Conservation (phyloP, 192 early-diverging fungal genomes). For the Podila horticola region DNA sequence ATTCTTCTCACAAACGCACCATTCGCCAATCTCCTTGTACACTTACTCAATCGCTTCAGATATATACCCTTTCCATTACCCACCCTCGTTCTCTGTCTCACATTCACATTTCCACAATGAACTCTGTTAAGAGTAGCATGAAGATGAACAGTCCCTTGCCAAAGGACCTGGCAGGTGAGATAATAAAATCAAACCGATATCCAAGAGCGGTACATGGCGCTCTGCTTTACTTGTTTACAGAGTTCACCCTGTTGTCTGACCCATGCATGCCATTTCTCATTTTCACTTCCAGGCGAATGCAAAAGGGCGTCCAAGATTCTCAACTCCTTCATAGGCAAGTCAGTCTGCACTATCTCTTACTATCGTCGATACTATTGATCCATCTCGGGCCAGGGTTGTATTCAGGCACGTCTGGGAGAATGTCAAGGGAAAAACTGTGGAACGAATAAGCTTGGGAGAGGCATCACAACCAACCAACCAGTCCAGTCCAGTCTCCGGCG, state of each 20-base stretch:
- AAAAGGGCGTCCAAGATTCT: slow-evolving; percentile 62
- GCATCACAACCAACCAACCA: too few relatives aligned
- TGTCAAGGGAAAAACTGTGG: too few relatives aligned
- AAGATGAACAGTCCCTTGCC: slow-evolving; percentile 50
- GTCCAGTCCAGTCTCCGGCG: too few relatives aligned
- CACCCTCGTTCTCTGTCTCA: neutral
- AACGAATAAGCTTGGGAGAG: too few relatives aligned
- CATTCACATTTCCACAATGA: slow-evolving; percentile 27
- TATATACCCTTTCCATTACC: too few relatives aligned
- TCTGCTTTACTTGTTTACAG: neutral
- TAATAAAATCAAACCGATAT: neutral
- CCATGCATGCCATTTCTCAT: neutral
- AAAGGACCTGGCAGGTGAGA: slow-evolving; percentile 42
- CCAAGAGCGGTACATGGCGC: neutral
- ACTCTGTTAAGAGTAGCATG: slow-evolving; percentile 26
- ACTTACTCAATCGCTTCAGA: neutral
- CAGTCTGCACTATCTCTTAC: neutral
- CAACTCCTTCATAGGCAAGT: slow-evolving; percentile 63
- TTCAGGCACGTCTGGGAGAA: too few relatives aligned
- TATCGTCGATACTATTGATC: neutral
- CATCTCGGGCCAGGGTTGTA: too few relatives aligned
- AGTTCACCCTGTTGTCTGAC: neutral
- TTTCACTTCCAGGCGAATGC: slow-evolving; percentile 54
- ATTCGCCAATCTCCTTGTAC: neutral
- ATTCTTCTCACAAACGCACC: slow-evolving; percentile 8